Evolutionary conservation across 2,329 filamentous ascomycete species (phyloP).

Genomic region (Arthrocladium fulminans): DNA sequence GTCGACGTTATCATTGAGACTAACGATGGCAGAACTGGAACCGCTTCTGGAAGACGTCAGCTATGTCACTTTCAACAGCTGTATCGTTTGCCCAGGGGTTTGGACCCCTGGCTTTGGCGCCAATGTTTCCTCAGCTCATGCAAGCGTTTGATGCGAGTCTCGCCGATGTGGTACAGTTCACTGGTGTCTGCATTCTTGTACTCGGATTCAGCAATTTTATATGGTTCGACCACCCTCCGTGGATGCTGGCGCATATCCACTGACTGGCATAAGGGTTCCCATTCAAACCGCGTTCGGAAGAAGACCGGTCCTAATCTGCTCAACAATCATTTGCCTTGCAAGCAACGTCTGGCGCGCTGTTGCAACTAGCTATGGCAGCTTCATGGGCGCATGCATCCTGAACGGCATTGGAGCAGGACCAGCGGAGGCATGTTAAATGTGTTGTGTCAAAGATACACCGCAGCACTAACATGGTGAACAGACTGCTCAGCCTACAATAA

Average conservation of each 20-base stretch:
- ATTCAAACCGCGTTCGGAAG: slow-evolving; percentile 48
- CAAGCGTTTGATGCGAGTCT: slow-evolving; percentile 46
- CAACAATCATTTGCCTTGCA: slow-evolving; percentile 44
- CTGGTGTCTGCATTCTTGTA: slow-evolving; percentile 48
- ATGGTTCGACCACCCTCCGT: slow-evolving; percentile 35
- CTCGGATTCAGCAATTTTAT: slow-evolving; percentile 54
- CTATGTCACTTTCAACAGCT: slow-evolving; percentile 39
- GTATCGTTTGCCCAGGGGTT: slow-evolving; percentile 47
- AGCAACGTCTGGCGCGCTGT: slow-evolving; percentile 51
- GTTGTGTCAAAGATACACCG: neutral
- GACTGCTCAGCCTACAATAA: slow-evolving; percentile 54
- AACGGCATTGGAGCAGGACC: slow-evolving; percentile 57
- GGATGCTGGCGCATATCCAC: neutral
- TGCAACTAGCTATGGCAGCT: slow-evolving; percentile 50
- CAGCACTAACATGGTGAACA: slow-evolving; percentile 11
- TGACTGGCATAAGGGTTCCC: slow-evolving; percentile 38
- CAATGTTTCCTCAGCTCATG: slow-evolving; percentile 54
- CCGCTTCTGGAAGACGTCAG: slow-evolving; percentile 39
- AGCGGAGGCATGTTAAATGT: slow-evolving; percentile 36
- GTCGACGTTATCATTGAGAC: slow-evolving; percentile 1
- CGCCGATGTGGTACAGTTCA: slow-evolving; percentile 48
- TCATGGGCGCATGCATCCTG: slow-evolving; percentile 55
- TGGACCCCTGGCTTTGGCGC: slow-evolving; percentile 44
- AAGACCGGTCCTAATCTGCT: slow-evolving; percentile 45
- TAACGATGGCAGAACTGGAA: slow-evolving; percentile 37